Evolutionary conservation across 768 basidiomycete genomes (phyloP), one percentile per base, ranked within the genome.

Genomic region (Lactifluus volemus): DNA sequence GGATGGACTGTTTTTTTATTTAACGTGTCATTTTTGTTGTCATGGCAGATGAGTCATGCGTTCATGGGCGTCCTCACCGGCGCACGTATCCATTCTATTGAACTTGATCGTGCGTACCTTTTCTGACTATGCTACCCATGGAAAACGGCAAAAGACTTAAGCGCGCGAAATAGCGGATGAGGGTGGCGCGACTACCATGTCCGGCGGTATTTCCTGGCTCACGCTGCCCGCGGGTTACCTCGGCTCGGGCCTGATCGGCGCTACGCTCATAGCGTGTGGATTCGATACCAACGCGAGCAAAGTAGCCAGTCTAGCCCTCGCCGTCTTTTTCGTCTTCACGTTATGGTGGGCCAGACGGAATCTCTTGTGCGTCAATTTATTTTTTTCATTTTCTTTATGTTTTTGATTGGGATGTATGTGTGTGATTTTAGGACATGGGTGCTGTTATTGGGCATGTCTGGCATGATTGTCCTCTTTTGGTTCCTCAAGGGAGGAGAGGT

Each of bases 281-380:
- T 93, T 93, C 70, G 82, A 93, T 72, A 92, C 89, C 49, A 85
- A 89, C 65, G 93, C 93, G 4, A 88, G 86, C 74, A 96, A 96
- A 70, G 68, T 93, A 49, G 92, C 91, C 1, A 83, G 83, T 21
- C 71, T 96, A 21, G 84, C 86, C 9, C 78, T 96, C 53, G 93
- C 85, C 9, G 88, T 72, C n/a, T 89, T 92, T 73, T 95, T 94
- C 75, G 65, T 95, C 36, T 78, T 94, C 66, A 93, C 91, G 1
- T 78, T 94, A 3, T 96, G 91, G 89, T 91, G 89, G 89, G 88
- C 89, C 8, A 77, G 87, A 52, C 78, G 76, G 64, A 89, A 88
- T 68, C 79, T 82, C 77, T 65, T 95, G 87, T 89, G 65, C 67
- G 85, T 68, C 4, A n/a, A n/a, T n/a, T n/a, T n/a, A n/a, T 17